Evolutionary conservation across 2,329 filamentous ascomycete genomes (phyloP).

Genomic region (Leptographium radiaticola): DNA sequence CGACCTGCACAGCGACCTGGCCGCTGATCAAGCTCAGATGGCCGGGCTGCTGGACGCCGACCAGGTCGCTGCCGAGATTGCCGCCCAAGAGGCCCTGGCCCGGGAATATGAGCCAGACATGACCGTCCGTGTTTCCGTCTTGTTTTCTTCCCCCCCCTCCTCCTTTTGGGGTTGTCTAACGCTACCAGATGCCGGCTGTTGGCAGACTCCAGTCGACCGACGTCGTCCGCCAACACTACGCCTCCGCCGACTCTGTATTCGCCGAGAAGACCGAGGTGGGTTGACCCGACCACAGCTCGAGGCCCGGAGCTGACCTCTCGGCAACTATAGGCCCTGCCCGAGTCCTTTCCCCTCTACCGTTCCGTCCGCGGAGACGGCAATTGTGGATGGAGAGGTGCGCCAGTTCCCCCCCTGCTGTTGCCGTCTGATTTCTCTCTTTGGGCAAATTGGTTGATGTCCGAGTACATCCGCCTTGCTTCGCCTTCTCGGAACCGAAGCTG

Average conservation of each 20-base stretch:
- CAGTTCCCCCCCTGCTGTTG: not conserved
- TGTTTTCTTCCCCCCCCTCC: not conserved
- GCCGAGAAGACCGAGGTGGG: conserved; percentile 77
- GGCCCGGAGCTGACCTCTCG: not conserved
- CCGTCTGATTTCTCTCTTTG: not conserved
- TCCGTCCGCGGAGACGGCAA: conserved; percentile 86
- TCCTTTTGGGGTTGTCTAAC: conserved; percentile 8
- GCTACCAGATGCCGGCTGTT: conserved; percentile 64
- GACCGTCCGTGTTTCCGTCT: conserved; percentile 28
- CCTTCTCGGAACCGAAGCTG: not conserved
- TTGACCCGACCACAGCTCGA: not conserved
- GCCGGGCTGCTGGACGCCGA: not conserved
- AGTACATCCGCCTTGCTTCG: too few relatives aligned
- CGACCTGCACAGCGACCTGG: not conserved
- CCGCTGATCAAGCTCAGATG: not conserved
- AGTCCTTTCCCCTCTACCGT: conserved; percentile 78
- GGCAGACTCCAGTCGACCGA: conserved; percentile 65
- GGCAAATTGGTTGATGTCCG: not conserved
- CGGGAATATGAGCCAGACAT: conserved; percentile 44
- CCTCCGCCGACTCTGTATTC: conserved; percentile 73
- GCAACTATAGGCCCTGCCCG: conserved; percentile 53
- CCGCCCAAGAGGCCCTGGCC: conserved; percentile 47
- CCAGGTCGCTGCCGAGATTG: conserved; percentile 27
- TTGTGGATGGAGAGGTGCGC: conserved; percentile 93
- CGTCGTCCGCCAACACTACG: conserved; percentile 73